These are phyloP conservation scores for Podospora pseudoanserina DNA, from an alignment of 495 filamentous ascomycete species.

Conservation along the genomic window DNA sequence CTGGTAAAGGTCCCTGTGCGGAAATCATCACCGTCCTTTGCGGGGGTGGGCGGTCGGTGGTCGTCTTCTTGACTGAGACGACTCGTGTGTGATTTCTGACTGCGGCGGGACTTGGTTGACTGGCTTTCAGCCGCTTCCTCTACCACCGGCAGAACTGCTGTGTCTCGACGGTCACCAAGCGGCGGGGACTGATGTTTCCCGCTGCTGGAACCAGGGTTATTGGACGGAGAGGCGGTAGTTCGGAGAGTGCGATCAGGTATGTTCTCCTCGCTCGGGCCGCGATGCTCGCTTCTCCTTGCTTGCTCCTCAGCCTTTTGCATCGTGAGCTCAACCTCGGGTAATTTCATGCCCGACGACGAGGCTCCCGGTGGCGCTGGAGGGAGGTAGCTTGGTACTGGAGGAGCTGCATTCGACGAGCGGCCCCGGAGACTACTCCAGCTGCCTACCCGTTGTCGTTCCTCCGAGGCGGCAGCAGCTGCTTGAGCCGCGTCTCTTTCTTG, in stretches of 20 bases:
- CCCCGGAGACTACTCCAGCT: conserved; percentile 23
- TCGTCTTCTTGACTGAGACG: conserved; percentile 45
- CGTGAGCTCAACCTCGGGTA: conserved; percentile 36
- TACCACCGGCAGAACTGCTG: conserved; percentile 80
- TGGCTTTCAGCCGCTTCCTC: conserved; percentile 83
- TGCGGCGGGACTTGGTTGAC: conserved; percentile 56
- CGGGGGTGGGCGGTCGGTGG: conserved; percentile 40
- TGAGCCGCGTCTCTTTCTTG: conserved; percentile 46
- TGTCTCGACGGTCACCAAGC: conserved; percentile 48
- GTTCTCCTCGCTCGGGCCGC: conserved; percentile 49
- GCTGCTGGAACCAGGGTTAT: conserved; percentile 46
- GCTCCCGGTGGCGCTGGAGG: conserved; percentile 45
- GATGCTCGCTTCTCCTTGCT: conserved; percentile 31
- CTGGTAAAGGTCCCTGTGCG: not conserved
- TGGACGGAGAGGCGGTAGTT: conserved; percentile 45
- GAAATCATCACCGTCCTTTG: conserved; percentile 37
- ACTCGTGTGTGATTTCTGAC: conserved; percentile 30
- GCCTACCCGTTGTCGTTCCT: conserved; percentile 33
- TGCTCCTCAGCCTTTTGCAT: conserved; percentile 35
- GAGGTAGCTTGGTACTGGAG: conserved; percentile 43
- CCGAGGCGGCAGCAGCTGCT: conserved; percentile 37
- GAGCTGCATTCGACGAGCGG: conserved; percentile 29
- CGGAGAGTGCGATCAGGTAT: conserved; percentile 43
- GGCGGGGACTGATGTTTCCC: conserved; percentile 24
- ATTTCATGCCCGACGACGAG: conserved; percentile 43